A percentile compares a stretch with the other conserved stretches of the same genome.
These are phyloP conservation scores for Tubosaeta sp. DNA, from an alignment of 768 basidiomycete genomes.

Conservation along the genomic window DNA sequence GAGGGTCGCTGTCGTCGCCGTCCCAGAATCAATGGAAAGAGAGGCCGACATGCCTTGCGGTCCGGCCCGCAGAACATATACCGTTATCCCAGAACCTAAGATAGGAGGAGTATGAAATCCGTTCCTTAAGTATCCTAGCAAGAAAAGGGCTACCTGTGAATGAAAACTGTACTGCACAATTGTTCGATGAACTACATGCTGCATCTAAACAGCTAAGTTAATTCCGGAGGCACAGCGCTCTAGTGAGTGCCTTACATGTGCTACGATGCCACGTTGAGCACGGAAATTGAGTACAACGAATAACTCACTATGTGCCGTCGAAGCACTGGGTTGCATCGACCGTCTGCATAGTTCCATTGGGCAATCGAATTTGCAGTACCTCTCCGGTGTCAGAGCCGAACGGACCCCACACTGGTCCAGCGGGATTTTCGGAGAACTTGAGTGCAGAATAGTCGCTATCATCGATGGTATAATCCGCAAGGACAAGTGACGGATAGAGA, in stretches of 20 bases:
- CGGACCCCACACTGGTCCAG: conserved; percentile 24
- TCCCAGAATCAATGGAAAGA: conserved; percentile 22
- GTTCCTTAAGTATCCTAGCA: no score
- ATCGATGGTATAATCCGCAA: conserved; percentile 26
- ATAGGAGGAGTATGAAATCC: neutral
- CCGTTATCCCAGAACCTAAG: conserved; percentile 25
- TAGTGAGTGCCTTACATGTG: conserved; percentile 17
- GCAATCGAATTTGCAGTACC: conserved; percentile 16
- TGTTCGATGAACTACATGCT: conserved; percentile 18
- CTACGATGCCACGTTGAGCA: conserved; percentile 10
- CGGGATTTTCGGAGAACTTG: conserved; percentile 25
- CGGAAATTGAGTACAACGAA: neutral
- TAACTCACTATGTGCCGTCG: conserved; percentile 25
- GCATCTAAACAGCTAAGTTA: conserved; percentile 15
- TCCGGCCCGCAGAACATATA: conserved; percentile 28
- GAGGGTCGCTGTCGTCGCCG: conserved; percentile 20
- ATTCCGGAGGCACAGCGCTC: neutral
- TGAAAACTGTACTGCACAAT: conserved; percentile 23
- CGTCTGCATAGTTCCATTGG: conserved; percentile 24
- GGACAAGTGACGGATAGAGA: conserved; percentile 4
- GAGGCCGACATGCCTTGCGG: conserved; percentile 25
- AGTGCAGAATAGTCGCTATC: conserved; percentile 24
- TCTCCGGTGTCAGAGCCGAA: conserved; percentile 21
- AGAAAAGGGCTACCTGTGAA: conserved; percentile 16
- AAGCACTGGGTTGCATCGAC: conserved; percentile 21